Base-by-base conservation (phyloP, 2,329 filamentous ascomycete species). In the Venturia pyrina region DNA sequence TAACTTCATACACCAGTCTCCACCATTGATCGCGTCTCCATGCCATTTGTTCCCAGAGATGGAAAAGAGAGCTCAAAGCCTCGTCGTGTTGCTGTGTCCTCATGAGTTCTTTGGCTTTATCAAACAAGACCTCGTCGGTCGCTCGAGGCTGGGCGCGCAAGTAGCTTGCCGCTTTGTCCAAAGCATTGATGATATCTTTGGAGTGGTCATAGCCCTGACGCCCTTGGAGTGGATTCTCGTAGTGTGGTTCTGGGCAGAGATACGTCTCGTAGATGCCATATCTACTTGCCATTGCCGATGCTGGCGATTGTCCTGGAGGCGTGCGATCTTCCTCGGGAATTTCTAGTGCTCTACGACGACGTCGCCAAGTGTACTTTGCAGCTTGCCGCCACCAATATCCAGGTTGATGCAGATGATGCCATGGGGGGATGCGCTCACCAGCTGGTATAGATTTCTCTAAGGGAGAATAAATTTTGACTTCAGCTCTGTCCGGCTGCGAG, bases 1-100 rank as follows among this genome's bases (percentile, higher is more conserved):
- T 76, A 50, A 86, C 79, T 50, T 81, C 79, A 64, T 78, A 78
- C 68, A 85, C 82, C 4, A 86, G 76, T 53, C 75, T 72, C 79
- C 82, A 85, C 85, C 85, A 88, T n/a, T 81, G 79, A 70, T 85
- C 81, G 56, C 74, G 74, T 59, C 86, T 81, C 85, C 85, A 88
- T n/a, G 76, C 78, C 72, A 83, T 80, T 11, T 72, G 77, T 50
- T 81, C 72, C 85, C 85, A 88, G 1, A 86, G 71, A 4, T 82
- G 78, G 13, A 62, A 62, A 6, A 88, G 75, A 2, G 83, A 74
- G 32, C 78, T 72, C 64, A 83, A 75, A 7, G 83, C 85, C 59
- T 83, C 78, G 5, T 75, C 71, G 74, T 82, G 85, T 37, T 77
- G 77, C 21, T 77, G 79, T 21, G 77, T 76, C 48, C 78, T 76